Evolutionary conservation across 192 early-diverging fungal species (phyloP).

Genomic region (Mortierella antarctica): DNA sequence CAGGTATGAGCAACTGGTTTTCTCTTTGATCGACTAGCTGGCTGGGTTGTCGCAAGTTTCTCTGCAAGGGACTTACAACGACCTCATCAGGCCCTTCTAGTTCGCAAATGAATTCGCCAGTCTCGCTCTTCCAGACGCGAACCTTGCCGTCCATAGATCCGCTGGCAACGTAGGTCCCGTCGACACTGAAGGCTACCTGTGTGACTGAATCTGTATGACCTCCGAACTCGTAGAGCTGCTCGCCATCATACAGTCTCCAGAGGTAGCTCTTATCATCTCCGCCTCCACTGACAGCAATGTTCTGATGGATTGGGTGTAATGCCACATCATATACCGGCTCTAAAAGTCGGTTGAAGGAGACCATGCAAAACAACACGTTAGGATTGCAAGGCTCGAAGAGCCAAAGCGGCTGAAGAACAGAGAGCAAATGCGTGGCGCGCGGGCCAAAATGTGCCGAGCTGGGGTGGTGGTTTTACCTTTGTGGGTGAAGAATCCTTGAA

Average conservation of each 20-base stretch:
- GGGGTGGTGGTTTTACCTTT: slow-evolving; percentile 61
- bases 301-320: slow-evolving; percentile 78
- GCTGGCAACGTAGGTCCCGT: slow-evolving; percentile 87
- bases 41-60: too few species aligned
- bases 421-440: neutral
- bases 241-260: slow-evolving; percentile 88
- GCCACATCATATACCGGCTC: slow-evolving; percentile 90
- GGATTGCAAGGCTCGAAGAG: neutral
- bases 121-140: slow-evolving; percentile 73
- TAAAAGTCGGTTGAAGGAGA: slow-evolving; percentile 21
- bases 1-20: too few species aligned
- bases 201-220: slow-evolving; percentile 92
- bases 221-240: slow-evolving; percentile 74
- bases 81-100: slow-evolving; percentile 95
- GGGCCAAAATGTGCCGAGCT: neutral
- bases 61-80: slow-evolving; percentile 62
- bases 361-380: neutral
- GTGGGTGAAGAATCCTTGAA: slow-evolving; percentile 92
- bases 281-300: slow-evolving; percentile 84
- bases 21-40: too few species aligned
- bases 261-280: slow-evolving; percentile 93
- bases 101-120: slow-evolving; percentile 67
- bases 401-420: neutral
- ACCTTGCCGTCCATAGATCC: slow-evolving; percentile 98
- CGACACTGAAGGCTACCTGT: slow-evolving; percentile 81